phyloP scores from a whole-genome alignment of 805 yeast species.

The Saccharomycopsis lassenensis region DNA sequence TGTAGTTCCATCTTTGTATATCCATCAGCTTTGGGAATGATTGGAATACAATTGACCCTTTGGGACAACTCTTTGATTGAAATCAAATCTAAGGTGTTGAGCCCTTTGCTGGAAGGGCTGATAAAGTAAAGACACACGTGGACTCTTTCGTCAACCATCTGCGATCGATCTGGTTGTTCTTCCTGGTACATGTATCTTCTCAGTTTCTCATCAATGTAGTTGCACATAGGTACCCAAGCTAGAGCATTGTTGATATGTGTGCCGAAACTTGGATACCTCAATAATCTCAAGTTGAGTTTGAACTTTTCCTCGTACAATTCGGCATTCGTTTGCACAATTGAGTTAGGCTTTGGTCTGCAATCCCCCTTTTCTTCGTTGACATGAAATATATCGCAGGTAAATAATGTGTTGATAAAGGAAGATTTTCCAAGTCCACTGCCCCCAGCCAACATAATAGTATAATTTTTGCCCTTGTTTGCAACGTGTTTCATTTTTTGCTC shows the following conservation, averaged over 20 bases:
- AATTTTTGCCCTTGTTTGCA: constrained; percentile 24
- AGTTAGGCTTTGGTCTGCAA: not conserved
- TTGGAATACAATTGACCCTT: constrained; percentile 73
- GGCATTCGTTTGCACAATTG: not conserved
- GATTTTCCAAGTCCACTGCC: constrained; percentile 69
- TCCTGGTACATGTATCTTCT: constrained; percentile 60
- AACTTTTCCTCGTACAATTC: constrained; percentile 51
- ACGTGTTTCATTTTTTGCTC: constrained; percentile 15
- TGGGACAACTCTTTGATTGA: constrained; percentile 60
- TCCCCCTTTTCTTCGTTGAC: constrained; percentile 19
- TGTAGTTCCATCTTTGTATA: constrained; percentile 46
- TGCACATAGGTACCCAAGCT: constrained; percentile 58
- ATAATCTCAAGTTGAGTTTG: constrained; percentile 45
- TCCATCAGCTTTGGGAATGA: constrained; percentile 72
- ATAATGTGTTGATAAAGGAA: constrained; percentile 83
- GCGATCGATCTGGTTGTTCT: constrained; percentile 54
- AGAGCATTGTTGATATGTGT: constrained; percentile 52
- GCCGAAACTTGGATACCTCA: constrained; percentile 77
- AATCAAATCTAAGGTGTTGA: constrained; percentile 58
- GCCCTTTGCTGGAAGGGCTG: constrained; percentile 51
- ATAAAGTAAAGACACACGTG: constrained; percentile 83
- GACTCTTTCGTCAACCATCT: constrained; percentile 52
- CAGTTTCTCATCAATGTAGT: constrained; percentile 74
- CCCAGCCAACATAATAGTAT: constrained; percentile 84
- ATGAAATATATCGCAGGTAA: constrained; percentile 53